phyloP scores from a whole-genome alignment of 352 stramenopile genomes.

The Paralagenidium karlingii region DNA sequence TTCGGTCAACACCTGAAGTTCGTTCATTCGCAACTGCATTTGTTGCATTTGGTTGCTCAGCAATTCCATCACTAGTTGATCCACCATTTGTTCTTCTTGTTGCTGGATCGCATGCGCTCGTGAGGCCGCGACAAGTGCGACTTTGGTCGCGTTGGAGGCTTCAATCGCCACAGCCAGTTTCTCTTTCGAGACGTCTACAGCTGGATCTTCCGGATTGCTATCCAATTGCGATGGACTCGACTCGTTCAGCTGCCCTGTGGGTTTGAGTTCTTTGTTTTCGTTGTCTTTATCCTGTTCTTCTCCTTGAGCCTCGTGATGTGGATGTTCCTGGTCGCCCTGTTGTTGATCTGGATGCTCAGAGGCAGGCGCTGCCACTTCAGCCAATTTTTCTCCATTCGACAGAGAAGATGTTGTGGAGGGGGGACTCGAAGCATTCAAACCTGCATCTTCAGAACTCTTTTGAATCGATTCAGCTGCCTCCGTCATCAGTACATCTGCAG shows the following conservation, averaged over 20 bases:
- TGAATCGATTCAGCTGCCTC: constrained; percentile 21
- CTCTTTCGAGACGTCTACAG: constrained; percentile 23
- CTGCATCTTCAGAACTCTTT: constrained; percentile 19
- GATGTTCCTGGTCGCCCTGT: constrained; percentile 9
- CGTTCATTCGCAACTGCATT: constrained; percentile 71
- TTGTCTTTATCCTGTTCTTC: no score
- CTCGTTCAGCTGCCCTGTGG: no score
- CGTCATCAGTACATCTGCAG: constrained; percentile 8
- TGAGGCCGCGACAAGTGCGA: constrained; percentile 33
- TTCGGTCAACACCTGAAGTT: constrained; percentile 42
- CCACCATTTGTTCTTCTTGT: constrained; percentile 23
- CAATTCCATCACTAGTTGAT: constrained; percentile 39
- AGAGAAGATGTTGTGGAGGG: no score
- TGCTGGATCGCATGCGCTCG: constrained; percentile 31
- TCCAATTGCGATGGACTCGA: no score
- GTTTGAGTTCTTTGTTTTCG: no score
- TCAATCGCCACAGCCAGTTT: constrained; percentile 47
- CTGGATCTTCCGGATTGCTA: not conserved
- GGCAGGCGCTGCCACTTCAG: no score
- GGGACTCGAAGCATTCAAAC: constrained; percentile 20
- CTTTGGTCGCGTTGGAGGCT: constrained; percentile 38
- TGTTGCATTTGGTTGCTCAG: constrained; percentile 57
- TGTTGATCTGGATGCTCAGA: no score
- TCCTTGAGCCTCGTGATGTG: not conserved
- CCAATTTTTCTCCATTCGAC: no score